Evolutionary conservation across 495 filamentous ascomycete genomes (phyloP), one percentile per base, ranked within the genome.

Genomic region (Lentithecium fluviatile): DNA sequence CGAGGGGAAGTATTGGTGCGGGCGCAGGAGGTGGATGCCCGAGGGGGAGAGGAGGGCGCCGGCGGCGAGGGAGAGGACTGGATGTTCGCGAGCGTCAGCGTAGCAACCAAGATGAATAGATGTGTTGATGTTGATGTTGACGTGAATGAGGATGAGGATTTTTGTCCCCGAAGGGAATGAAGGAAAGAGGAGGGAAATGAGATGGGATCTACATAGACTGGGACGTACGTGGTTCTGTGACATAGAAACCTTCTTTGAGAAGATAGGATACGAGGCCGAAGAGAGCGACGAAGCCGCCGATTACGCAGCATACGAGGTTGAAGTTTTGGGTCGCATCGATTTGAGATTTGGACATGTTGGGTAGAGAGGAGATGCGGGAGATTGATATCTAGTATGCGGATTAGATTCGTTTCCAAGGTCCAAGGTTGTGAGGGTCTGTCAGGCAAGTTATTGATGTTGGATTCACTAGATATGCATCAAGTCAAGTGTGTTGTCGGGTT

Each of bases 221-320:
- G 36, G 8, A 32, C 88, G 57, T 77, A 92, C 90, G 79, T 58
- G 91, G 88, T 80, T 96, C 92, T 15, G 89, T 95, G 6, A 97
- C 81, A 69, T 95, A 96, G 71, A 91, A 92, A 64, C 82, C 85
- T 75, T 96, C 91, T 69, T 96, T 96, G 73, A 87, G 80, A 10
- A 95, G 80, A 73, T 92, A 95, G 2, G 89, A 94, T 0, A 96
- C 90, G 36, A 96, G 77, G 10, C 88, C 90, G 70, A 95, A 97
- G 20, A 95, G 66, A 2, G 88, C 89, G 45, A 97, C 85, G 75
- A 93, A 97, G 19, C 88, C 91, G 23, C 92, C 92, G 12, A 96
- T 74, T 10, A 87, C 84, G 56, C 88, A 85, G 68, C 89, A 86
- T 59, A 90, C 83, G 57, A 95, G 88, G 72, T 96, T 95, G 80